Conservation (phyloP, 176 grass and related monocot genomes). For the Rhynchospora pubera region DNA sequence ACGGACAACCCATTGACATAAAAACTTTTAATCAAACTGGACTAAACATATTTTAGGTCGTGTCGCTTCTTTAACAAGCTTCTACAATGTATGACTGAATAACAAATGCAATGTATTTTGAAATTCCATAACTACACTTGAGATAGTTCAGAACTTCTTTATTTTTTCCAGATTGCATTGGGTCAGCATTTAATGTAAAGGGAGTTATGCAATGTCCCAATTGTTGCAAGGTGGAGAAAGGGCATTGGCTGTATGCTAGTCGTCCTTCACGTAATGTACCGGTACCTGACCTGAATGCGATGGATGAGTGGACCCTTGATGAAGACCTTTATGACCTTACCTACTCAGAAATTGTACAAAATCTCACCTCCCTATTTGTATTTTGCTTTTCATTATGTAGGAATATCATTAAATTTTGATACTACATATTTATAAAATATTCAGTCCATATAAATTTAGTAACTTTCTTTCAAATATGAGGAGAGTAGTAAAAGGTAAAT, state of each 20-base stretch:
- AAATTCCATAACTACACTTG: not conserved
- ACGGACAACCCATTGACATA: not conserved
- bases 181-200: slow-evolving; percentile 98
- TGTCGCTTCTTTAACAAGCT: not conserved
- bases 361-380: not conserved
- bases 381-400: slow-evolving; percentile 1
- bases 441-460: too few species aligned
- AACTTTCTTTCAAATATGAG: too few species aligned
- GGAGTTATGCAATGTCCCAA: slow-evolving; percentile 98
- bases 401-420: not conserved
- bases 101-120: not conserved
- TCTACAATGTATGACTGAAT: not conserved
- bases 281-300: slow-evolving; percentile 59
- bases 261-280: slow-evolving; percentile 35
- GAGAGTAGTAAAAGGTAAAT: too few species aligned
- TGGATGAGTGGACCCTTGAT: slow-evolving; percentile 82
- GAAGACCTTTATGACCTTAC: slow-evolving; percentile 86
- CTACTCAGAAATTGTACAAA: slow-evolving; percentile 67
- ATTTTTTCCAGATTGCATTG: slow-evolving; percentile 78
- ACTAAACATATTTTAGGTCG: not conserved
- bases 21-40: not conserved
- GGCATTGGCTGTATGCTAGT: slow-evolving; percentile 91
- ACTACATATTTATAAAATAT: too few species aligned
- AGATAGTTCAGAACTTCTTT: not conserved
- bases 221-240: slow-evolving; percentile 94